Evolutionary conservation across 2,329 filamentous ascomycete species (phyloP).

Genomic region (Fusarium tricinctum): DNA sequence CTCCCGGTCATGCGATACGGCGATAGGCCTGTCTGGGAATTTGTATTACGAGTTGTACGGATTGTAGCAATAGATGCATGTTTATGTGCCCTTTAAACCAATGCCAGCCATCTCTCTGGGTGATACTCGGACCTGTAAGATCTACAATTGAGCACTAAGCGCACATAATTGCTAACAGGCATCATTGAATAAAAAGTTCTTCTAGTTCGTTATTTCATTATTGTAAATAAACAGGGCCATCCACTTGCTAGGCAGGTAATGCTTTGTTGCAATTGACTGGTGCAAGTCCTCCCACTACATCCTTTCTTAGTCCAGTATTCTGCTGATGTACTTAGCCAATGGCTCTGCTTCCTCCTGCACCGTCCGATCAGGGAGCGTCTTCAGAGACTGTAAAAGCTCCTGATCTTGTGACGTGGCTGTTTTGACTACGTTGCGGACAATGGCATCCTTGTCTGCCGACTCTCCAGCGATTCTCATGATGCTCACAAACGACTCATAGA

Average conservation of each 20-base stretch:
- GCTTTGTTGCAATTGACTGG: no score
- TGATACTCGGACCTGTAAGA: neutral
- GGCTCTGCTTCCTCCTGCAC: conserved; percentile 66
- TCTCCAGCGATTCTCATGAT: conserved; percentile 61
- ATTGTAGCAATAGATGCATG: conserved; percentile 45
- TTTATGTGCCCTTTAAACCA: conserved; percentile 15
- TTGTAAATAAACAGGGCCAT: no score
- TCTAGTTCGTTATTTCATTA: neutral
- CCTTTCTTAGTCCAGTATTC: conserved; percentile 52
- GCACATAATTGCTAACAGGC: neutral
- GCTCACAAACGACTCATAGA: conserved; percentile 65
- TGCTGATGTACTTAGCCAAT: conserved; percentile 61
- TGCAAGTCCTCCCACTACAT: neutral
- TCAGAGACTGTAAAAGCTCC: conserved; percentile 57
- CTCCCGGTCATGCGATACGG: conserved; percentile 24
- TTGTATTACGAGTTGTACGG: conserved; percentile 44
- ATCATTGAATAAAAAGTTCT: no score
- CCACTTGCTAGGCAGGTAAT: no score
- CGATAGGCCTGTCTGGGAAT: conserved; percentile 30
- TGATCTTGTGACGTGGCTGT: conserved; percentile 59
- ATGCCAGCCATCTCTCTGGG: neutral
- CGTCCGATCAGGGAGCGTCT: conserved; percentile 62
- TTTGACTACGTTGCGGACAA: conserved; percentile 58
- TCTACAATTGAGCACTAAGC: no score
- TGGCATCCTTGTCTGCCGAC: conserved; percentile 54